A percentile compares a stretch with the other conserved stretches of the same genome.
Evolutionary conservation across 2,329 filamentous ascomycete species (phyloP).

Genomic region (Cryphonectria naterciae): DNA sequence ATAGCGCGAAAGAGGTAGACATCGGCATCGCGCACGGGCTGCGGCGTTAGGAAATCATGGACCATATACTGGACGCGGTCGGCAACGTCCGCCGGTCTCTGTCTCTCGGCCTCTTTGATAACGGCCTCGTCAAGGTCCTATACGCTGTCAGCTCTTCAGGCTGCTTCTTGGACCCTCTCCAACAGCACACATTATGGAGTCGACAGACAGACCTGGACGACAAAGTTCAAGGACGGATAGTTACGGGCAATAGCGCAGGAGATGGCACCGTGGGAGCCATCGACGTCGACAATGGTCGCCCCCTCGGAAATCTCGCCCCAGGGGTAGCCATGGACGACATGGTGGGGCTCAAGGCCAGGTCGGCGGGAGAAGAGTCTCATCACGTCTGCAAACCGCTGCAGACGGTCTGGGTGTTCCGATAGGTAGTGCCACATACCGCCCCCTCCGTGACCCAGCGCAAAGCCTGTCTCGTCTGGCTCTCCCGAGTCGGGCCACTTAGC

Average conservation of each 20-base stretch:
- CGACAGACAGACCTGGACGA: slow-evolving; percentile 18
- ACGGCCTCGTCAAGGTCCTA: slow-evolving; percentile 16
- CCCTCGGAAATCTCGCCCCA: slow-evolving; percentile 9
- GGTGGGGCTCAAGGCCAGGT: slow-evolving; percentile 15
- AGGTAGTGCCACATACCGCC: slow-evolving; percentile 9
- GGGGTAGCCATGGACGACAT: slow-evolving; percentile 5
- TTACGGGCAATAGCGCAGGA: slow-evolving; percentile 13
- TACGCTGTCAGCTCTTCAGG: slow-evolving; percentile 30
- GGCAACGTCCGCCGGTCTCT: slow-evolving; percentile 6
- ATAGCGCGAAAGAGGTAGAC: slow-evolving; percentile 38
- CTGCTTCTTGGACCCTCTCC: slow-evolving; percentile 28
- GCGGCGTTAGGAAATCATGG: slow-evolving; percentile 13
- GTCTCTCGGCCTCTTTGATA: slow-evolving; percentile 8
- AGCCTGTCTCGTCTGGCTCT: slow-evolving; percentile 12
- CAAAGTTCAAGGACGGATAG: slow-evolving; percentile 11
- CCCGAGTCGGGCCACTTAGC: slow-evolving; percentile 17
- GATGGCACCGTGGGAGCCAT: slow-evolving; percentile 18
- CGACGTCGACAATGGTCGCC: slow-evolving; percentile 18
- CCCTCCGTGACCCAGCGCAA: slow-evolving; percentile 12
- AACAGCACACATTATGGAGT: neutral
- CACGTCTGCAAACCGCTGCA: slow-evolving; percentile 9
- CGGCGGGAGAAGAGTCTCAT: slow-evolving; percentile 13
- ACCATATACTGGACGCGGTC: slow-evolving; percentile 16
- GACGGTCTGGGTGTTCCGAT: slow-evolving; percentile 11
- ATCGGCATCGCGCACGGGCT: slow-evolving; percentile 23